Percentiles rank a stretch among this genome's conserved stretches.
These are phyloP conservation scores for Neurospora sp. DNA, from an alignment of 495 filamentous ascomycete genomes.

Conservation along the genomic window DNA sequence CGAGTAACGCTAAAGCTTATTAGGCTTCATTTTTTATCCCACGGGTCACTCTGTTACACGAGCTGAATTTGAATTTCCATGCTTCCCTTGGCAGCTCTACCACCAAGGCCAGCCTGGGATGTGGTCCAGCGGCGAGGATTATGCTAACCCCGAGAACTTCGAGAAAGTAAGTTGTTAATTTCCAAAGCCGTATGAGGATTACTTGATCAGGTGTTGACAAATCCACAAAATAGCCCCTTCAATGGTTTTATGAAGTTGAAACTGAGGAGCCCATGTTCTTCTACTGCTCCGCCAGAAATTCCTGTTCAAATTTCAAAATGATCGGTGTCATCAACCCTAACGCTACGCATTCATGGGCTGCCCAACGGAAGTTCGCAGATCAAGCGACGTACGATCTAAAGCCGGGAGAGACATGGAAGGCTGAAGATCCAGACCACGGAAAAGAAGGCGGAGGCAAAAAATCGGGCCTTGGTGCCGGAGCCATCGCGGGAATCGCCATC, in stretches of 20 bases:
- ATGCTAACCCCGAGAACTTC: background rate
- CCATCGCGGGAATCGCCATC: conserved; percentile 40
- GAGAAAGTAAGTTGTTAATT: background rate
- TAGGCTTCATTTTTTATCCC: background rate
- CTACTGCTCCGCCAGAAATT: conserved; percentile 45
- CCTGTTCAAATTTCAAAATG: conserved; percentile 32
- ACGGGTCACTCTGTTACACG: background rate
- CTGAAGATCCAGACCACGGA: too few species aligned
- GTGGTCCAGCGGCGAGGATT: background rate
- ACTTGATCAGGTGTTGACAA: background rate
- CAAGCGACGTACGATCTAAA: conserved; percentile 21
- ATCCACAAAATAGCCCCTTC: too few species aligned
- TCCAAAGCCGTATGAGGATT: background rate
- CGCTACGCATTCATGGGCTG: conserved; percentile 17
- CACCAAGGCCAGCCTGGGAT: background rate
- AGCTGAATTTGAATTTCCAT: background rate
- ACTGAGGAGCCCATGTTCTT: conserved; percentile 21
- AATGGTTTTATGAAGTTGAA: too few species aligned
- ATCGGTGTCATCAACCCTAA: conserved; percentile 41
- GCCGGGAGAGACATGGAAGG: conserved; percentile 24
- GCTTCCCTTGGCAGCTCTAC: background rate
- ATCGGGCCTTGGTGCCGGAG: conserved; percentile 20
- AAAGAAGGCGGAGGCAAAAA: too few species aligned
- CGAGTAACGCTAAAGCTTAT: background rate
- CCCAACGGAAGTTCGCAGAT: conserved; percentile 17